These are phyloP conservation scores for Candida ovalis DNA, from an alignment of 805 yeast genomes.

Conservation along the genomic window DNA sequence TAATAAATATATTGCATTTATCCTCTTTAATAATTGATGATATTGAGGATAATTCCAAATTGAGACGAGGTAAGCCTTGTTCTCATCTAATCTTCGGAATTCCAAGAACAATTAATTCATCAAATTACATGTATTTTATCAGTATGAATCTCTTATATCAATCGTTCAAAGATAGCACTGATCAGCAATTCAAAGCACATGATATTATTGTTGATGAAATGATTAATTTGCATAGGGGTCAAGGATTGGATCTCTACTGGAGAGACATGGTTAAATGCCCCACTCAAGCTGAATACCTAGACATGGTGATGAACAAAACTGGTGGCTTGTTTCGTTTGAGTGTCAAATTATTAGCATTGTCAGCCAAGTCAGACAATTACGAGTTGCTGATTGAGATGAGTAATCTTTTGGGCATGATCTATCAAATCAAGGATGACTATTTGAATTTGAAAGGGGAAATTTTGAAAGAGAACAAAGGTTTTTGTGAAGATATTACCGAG, in stretches of 20 bases:
- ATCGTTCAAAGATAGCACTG: slow-evolving; percentile 19
- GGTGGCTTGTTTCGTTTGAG: slow-evolving; percentile 85
- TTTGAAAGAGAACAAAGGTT: slow-evolving; percentile 63
- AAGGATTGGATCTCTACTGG: slow-evolving; percentile 88
- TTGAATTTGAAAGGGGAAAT: slow-evolving; percentile 56
- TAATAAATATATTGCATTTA: slow-evolving; percentile 60
- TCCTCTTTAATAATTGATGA: slow-evolving; percentile 78
- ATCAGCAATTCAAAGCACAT: slow-evolving; percentile 27
- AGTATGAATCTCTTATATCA: slow-evolving; percentile 49
- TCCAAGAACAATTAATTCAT: slow-evolving; percentile 78
- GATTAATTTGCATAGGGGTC: slow-evolving; percentile 82
- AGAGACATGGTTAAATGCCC: slow-evolving; percentile 64
- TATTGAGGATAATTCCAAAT: slow-evolving; percentile 72
- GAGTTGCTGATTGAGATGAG: slow-evolving; percentile 53
- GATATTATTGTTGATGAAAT: slow-evolving; percentile 64
- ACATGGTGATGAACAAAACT: slow-evolving; percentile 85
- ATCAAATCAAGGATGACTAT: slow-evolving; percentile 85
- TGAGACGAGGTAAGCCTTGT: slow-evolving; percentile 74
- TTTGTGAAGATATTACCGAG: slow-evolving; percentile 82
- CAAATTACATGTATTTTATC: slow-evolving; percentile 76
- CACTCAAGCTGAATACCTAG: slow-evolving; percentile 56
- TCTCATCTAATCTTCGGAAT: slow-evolving; percentile 76
- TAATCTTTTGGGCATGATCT: slow-evolving; percentile 73
- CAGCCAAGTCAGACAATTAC: slow-evolving; percentile 9
- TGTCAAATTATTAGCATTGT: slow-evolving; percentile 51